Conservation (phyloP, 352 stramenopile genomes). For the Phytopythium boreale region DNA sequence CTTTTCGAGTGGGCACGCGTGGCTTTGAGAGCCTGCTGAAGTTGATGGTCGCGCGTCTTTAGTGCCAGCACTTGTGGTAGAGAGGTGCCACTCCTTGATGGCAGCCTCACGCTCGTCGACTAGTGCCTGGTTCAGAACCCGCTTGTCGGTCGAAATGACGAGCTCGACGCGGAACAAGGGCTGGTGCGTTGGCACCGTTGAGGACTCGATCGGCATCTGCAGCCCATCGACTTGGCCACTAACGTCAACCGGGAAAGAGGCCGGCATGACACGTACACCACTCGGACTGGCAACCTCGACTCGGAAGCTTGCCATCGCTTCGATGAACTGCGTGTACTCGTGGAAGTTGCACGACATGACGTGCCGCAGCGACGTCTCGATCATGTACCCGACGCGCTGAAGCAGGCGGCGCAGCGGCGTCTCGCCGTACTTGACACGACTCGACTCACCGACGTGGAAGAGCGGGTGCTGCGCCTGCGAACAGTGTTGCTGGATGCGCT, state of each 20-base stretch:
- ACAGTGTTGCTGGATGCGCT: constrained; percentile 73
- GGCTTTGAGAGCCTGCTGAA: neutral
- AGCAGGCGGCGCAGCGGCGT: constrained; percentile 56
- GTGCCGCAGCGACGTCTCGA: constrained; percentile 64
- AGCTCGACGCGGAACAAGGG: constrained; percentile 76
- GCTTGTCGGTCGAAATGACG: constrained; percentile 51
- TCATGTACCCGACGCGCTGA: constrained; percentile 81
- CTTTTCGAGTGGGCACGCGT: constrained; percentile 53
- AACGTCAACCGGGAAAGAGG: too few species aligned
- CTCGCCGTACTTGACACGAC: constrained; percentile 64
- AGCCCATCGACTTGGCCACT: neutral
- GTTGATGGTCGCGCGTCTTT: constrained; percentile 4
- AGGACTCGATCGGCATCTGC: neutral
- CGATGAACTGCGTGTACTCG: constrained; percentile 64
- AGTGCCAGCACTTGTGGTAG: constrained; percentile 45
- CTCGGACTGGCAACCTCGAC: constrained; percentile 47
- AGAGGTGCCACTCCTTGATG: constrained; percentile 65
- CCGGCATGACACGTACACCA: constrained; percentile 31
- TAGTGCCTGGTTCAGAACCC: constrained; percentile 51
- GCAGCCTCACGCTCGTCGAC: constrained; percentile 46
- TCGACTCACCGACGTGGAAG: constrained; percentile 68
- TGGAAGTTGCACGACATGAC: constrained; percentile 70
- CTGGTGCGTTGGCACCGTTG: constrained; percentile 31
- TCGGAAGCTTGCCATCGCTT: constrained; percentile 59
- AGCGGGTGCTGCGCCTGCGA: constrained; percentile 37